Conservation (phyloP, 1,284 basidiomycete species). For the Porogramme epimiltina region DNA sequence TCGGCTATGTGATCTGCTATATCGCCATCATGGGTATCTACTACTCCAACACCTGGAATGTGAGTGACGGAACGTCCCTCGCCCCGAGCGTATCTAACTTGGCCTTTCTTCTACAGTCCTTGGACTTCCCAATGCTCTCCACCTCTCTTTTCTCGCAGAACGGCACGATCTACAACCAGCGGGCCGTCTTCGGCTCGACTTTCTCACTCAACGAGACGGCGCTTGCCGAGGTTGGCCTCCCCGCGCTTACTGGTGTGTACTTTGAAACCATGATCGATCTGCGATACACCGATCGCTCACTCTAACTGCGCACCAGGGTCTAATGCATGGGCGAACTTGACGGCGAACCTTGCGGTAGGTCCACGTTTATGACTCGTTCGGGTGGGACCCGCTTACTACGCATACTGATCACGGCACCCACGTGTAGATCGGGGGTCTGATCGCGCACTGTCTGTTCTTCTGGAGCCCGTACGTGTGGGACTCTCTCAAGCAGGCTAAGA, state of each 20-base stretch:
- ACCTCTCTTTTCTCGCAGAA: constrained; percentile 60
- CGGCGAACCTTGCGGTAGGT: constrained; percentile 51
- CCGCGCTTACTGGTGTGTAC: constrained; percentile 33
- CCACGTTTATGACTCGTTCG: constrained; percentile 2
- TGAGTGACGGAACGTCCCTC: too few species aligned
- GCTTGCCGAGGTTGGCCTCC: constrained; percentile 53
- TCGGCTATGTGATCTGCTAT: constrained; percentile 57
- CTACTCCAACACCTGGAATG: constrained; percentile 62
- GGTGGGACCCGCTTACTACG: not conserved
- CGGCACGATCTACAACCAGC: constrained; percentile 58
- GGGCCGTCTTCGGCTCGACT: constrained; percentile 51
- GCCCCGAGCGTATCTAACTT: too few species aligned
- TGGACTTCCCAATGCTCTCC: constrained; percentile 62
- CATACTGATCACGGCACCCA: constrained; percentile 4
- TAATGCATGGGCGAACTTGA: constrained; percentile 59
- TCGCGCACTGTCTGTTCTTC: constrained; percentile 63
- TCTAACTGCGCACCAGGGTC: constrained; percentile 39
- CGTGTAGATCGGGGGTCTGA: constrained; percentile 58
- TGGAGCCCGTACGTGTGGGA: constrained; percentile 54
- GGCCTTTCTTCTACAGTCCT: constrained; percentile 37
- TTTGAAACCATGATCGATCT: not conserved
- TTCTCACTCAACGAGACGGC: constrained; percentile 59
- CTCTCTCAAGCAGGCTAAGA: constrained; percentile 50
- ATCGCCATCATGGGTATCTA: constrained; percentile 56
- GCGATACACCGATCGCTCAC: not conserved